Conservation (phyloP, 176 grass and related monocot species). For the Phoenix roebelenii region DNA sequence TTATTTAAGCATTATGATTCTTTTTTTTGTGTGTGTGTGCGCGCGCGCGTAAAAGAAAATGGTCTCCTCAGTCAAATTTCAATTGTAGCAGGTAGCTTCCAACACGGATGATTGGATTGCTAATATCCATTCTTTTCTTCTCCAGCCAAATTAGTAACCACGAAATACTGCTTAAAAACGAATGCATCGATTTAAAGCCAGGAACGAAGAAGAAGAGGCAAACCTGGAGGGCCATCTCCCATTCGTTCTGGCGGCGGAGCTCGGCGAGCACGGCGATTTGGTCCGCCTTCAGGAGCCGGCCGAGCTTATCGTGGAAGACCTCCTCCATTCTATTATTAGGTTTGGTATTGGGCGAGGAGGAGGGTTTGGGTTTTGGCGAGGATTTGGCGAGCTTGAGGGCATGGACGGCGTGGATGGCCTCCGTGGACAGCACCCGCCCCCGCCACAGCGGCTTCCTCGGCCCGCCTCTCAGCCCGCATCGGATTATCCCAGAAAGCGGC, state of each 20-base stretch:
- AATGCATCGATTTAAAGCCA: neutral
- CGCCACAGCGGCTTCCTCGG: slow-evolving; percentile 22
- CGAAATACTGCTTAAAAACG: too few species aligned
- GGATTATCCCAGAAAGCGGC: neutral
- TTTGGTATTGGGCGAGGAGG: neutral
- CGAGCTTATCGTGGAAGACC: slow-evolving; percentile 1
- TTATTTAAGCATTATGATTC: too few species aligned
- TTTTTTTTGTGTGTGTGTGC: too few species aligned
- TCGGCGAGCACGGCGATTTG: slow-evolving; percentile 8
- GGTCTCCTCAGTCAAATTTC: too few species aligned
- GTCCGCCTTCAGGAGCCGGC: slow-evolving; percentile 18
- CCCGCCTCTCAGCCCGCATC: slow-evolving; percentile 11
- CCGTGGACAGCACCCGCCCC: slow-evolving; percentile 10
- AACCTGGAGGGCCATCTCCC: slow-evolving; percentile 22
- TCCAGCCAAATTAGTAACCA: neutral
- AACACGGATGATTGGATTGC: too few species aligned
- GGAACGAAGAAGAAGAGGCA: neutral
- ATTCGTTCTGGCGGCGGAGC: slow-evolving; percentile 23
- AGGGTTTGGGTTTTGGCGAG: too few species aligned
- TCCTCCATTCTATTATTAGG: neutral
- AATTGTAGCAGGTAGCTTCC: too few species aligned
- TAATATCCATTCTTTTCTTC: neutral
- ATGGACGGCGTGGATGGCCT: slow-evolving; percentile 24
- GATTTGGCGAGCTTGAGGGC: slow-evolving; percentile 21
- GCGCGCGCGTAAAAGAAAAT: too few species aligned